Evolutionary conservation across 2,329 filamentous ascomycete species (phyloP), one percentile per base, ranked within the genome.

Genomic region (Colletotrichum lindemuthianum): DNA sequence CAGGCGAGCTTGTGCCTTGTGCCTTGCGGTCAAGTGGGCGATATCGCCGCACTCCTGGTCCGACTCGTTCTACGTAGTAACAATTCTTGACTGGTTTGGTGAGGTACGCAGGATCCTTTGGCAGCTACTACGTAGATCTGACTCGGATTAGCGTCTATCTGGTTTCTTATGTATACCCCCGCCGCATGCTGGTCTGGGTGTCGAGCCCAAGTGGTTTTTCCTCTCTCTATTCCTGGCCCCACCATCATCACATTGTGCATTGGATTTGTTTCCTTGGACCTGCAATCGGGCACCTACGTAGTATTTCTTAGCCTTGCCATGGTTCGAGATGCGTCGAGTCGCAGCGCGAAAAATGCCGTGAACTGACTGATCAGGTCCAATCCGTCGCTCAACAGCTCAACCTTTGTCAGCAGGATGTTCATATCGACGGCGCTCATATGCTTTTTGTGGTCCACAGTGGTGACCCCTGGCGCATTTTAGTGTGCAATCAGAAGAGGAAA

Each of bases 1-100:
- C 41, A n/a, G 7, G 6, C 41, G 41, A 11, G n/a, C 50, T 34
- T 33, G 43, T 50, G 32, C 43, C 43, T 34, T 57, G 45, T 45
- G 45, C 54, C 54, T 60, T 64, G 56, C 60, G 60, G 60, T 37
- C 33, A 43, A n/a, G 40, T 34, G 16, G 59, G 45, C 33, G 4
- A 24, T 4, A 24, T 60, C 33, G 43, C 60, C 45, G 56, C 56
- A 12, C 36, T 49, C 12, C 54, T 50, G 44, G 37, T 43, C 16
- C 34, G 48, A 40, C 34, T 41, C 34, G 33, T 57, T 11, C 40
- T 36, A 40, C n/a, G 8, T 4, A 24, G 24, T 24, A 3, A 24
- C 24, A 24, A 24, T 24, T 24, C 24, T 24, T 24, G 24, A 24
- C 24, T 24, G 24, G 24, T 24, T 4, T 24, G 24, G 24, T 24